Evolutionary conservation across 192 early-diverging fungal species (phyloP).

Genomic region (Podila horticola): DNA sequence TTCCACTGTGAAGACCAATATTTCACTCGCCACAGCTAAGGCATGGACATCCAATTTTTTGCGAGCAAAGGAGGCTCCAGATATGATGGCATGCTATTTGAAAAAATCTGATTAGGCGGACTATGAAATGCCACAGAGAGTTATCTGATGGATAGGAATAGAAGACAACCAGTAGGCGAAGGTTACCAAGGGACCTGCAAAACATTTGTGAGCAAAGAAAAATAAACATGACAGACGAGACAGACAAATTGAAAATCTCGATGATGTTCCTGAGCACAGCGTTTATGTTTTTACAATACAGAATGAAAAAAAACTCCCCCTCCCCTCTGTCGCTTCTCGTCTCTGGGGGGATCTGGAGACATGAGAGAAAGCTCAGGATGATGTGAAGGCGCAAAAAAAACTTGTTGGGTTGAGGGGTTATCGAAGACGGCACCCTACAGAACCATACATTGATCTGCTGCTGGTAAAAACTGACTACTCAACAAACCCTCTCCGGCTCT

Average conservation of each 20-base stretch:
- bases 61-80: constrained; percentile 3
- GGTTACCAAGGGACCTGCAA: no score
- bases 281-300: no score
- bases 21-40: constrained; percentile 1
- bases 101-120: constrained; percentile 12
- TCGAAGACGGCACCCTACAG: neutral
- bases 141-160: constrained; percentile 13
- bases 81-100: neutral
- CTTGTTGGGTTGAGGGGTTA: no score
- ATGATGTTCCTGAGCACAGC: no score
- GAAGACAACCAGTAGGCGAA: neutral
- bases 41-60: constrained; percentile 7
- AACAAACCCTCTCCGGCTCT: constrained; percentile 7
- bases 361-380: no score
- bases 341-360: no score
- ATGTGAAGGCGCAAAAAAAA: no score
- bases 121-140: constrained; percentile 5
- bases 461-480: neutral
- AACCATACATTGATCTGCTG: neutral
- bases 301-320: no score
- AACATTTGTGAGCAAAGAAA: constrained; percentile 10
- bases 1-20: neutral
- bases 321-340: no score
- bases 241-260: neutral
- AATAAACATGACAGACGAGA: constrained; percentile 12